Evolutionary conservation across 1,284 basidiomycete species (phyloP), one percentile per base, ranked within the genome.

Genomic region (Sporisorium iseilematis-ciliati): DNA sequence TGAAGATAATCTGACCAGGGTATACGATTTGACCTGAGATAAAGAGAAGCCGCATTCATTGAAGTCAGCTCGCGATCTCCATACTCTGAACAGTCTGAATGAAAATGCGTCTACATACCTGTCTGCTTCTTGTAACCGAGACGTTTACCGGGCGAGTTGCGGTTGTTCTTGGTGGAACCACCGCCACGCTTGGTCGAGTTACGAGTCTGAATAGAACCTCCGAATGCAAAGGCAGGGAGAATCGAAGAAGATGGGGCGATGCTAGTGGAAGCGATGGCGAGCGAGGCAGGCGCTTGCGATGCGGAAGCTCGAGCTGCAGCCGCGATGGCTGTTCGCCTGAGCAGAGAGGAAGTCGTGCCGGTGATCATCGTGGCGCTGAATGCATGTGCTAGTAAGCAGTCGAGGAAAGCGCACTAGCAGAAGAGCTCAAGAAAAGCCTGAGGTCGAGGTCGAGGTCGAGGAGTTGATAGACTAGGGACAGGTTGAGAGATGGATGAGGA

Each of bases 101-200:
- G 75, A 72, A 76, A 29, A 7, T n/a, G 11, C 31, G 29, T 18
- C 5, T 49, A 49, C 48, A 20, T 31, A 49, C 48, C 48, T 12
- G 81, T 80, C 55, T 78, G 76, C 52, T 78, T 68, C 75, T 85
- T 85, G 57, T 83, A 79, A 61, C 84, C 84, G 18, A 85, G 66
- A 31, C 84, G 75, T 65, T 81, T 82, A 72, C 84, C 83, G 26
- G 80, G 72, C 54, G 80, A 82, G 66, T 84, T 85, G 41, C 83
- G 69, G 65, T 82, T 82, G 75, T 85, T 85, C 76, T 84, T 83
- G 25, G 84, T 80, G 14, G 78, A 78, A 60, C 84, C 84, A 57
- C 83, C 82, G 14, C 82, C 84, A 33, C 83, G 75, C 74, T 85
- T 85, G 48, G 84, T 81, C 48, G 84, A 84, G 71, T 85, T 83